Conservation (phyloP, 441 rosid species). For the Biscutella laevigata region DNA sequence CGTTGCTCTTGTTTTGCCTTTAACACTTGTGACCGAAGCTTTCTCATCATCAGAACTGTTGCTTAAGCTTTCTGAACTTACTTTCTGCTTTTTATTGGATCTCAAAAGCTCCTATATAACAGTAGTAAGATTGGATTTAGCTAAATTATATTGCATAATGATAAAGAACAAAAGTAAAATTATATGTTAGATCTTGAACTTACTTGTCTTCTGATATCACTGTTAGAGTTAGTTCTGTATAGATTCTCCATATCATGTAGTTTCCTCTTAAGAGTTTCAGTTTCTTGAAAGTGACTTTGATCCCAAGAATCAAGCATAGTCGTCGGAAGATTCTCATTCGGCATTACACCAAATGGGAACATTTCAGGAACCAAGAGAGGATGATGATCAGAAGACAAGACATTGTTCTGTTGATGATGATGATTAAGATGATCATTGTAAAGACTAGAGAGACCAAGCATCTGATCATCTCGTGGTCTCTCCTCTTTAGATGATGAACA, state of each 20-base stretch:
- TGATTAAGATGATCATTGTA: constrained; percentile 28
- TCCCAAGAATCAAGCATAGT: constrained; percentile 25
- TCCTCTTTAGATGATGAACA: constrained; percentile 34
- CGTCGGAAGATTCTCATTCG: constrained; percentile 24
- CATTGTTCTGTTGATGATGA: constrained; percentile 26
- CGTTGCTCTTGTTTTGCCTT: constrained; percentile 53
- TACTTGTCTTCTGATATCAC: constrained; percentile 18
- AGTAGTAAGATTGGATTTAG: constrained; percentile 1
- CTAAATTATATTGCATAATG: neutral
- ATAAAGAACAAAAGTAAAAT: neutral
- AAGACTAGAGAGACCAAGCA: constrained; percentile 25
- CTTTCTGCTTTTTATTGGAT: constrained; percentile 30
- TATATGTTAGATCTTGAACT: neutral
- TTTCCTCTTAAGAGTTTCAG: constrained; percentile 5
- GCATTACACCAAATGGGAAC: constrained; percentile 30
- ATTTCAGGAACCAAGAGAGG: constrained; percentile 21
- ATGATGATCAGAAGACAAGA: constrained; percentile 29
- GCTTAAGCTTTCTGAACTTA: constrained; percentile 29
- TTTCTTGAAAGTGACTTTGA: constrained; percentile 28
- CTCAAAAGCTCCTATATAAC: constrained; percentile 24
- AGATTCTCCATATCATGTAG: constrained; percentile 4
- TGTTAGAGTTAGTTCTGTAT: constrained; percentile 3
- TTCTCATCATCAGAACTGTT: constrained; percentile 50
- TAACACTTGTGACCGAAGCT: constrained; percentile 37
- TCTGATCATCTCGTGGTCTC: constrained; percentile 19